Evolutionary conservation across 2,329 filamentous ascomycete genomes (phyloP).

Genomic region (Colletotrichum gloeosporioides): DNA sequence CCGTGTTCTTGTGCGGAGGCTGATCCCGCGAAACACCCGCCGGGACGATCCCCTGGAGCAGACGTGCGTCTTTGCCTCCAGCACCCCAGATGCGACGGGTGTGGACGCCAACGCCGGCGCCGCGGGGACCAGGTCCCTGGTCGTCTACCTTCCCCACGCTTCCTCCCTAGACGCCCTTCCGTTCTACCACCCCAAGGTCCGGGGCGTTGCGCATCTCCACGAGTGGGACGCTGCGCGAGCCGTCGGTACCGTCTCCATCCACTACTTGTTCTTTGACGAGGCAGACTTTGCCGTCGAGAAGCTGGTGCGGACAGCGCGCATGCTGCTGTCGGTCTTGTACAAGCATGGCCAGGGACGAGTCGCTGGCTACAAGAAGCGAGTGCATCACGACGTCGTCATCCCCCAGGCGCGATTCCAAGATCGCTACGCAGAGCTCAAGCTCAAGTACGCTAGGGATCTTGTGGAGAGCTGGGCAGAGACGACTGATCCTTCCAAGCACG

Average conservation of each 20-base stretch:
- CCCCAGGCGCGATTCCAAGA: constrained; percentile 80
- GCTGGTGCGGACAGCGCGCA: constrained; percentile 70
- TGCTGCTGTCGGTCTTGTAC: constrained; percentile 70
- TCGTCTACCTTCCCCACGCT: constrained; percentile 82
- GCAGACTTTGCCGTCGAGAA: constrained; percentile 40
- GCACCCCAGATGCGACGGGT: constrained; percentile 17
- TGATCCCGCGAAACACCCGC: constrained; percentile 83
- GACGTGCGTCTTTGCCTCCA: constrained; percentile 75
- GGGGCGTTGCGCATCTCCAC: constrained; percentile 78
- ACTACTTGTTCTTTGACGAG: constrained; percentile 61
- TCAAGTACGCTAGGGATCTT: constrained; percentile 74
- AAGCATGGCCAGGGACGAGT: constrained; percentile 74
- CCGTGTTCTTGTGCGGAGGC: constrained; percentile 73
- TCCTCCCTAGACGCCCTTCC: constrained; percentile 68
- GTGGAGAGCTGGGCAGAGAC: constrained; percentile 82
- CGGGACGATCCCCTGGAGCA: constrained; percentile 80
- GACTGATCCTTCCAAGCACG: constrained; percentile 88
- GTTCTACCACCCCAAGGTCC: constrained; percentile 86
- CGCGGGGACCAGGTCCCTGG: constrained; percentile 50
- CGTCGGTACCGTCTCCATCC: constrained; percentile 61
- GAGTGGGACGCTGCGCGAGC: constrained; percentile 55
- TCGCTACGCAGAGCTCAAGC: constrained; percentile 81
- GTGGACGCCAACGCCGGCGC: background rate
- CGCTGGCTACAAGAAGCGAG: constrained; percentile 77
- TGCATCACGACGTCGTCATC: constrained; percentile 82